Base-by-base conservation (phyloP, 2,329 filamentous ascomycete genomes). In the Ilyonectria robusta region DNA sequence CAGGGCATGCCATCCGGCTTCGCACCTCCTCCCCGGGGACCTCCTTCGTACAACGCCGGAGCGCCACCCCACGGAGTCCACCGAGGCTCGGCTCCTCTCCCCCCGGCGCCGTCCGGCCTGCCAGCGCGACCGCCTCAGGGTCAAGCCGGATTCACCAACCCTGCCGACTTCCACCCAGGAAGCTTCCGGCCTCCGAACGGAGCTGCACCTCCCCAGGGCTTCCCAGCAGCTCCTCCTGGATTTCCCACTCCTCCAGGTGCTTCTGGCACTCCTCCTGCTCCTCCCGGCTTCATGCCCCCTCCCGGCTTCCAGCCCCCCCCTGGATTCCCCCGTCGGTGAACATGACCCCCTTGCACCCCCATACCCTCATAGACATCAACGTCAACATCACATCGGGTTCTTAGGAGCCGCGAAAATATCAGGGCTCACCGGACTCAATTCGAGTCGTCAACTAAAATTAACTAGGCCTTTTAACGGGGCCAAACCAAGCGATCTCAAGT, bases 71-170 rank as follows among this genome's bases (percentile, higher is more conserved):
- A 76, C 26, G 73, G 73, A 42, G 75, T 67, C 4, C 68, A 68
- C 10, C 76, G 78, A 15, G 75, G 75, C n/a, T 69, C 77, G 2
- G 75, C 73, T n/a, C 79, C 80, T 56, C 81, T 87, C 2, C 85
- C 85, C 0, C 83, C 85, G 9, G 82, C 85, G 0, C 85, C 86
- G 0, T 82, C 84, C 1, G 86, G 86, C 1, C 78, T 88, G 4
- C 86, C 86, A 0, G 84, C 85, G 0, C 80, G 86, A 17, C 86
- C 85, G 3, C 85, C 85, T 0, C 84, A 84, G 53, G 81, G 81
- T 57, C 84, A 85, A 35, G 79, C 72, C 26, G 81, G 80, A 26
- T 86, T 80, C 72, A 82, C 80, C 53, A 85, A 85, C 65, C 83
- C 84, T 6, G 84, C 83, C 53, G 83, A 85, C 63, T 86, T 84